Evolutionary conservation across 257 asterid genomes (phyloP), one percentile per base, ranked within the genome.

Genomic region (Euphrasia confusa): DNA sequence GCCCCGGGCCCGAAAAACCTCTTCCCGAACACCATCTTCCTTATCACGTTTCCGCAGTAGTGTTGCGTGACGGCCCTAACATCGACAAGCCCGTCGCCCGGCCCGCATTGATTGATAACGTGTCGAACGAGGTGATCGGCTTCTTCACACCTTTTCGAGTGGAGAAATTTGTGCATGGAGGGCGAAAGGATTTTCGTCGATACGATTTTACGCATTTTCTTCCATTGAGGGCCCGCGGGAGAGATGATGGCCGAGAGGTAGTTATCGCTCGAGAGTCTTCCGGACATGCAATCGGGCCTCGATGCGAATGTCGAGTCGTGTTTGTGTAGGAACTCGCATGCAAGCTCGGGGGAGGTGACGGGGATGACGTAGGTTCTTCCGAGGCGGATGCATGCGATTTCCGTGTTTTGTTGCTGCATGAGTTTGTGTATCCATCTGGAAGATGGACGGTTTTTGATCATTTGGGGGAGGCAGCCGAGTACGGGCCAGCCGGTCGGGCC

Each of bases 301-400:
- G 79, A 69, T 0, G 71, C 58, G 17, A 77, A 77, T 4, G 14
- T 1, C 0, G 4, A 40, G 18, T 74, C 77, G 0, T 77, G 74
- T 37, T 67, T 56, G 27, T 11, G 55, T 17, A 77, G 47, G 61
- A 77, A 77, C 68, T 67, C 77, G 0, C 67, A 21, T 1, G 77
- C 61, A 4, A 77, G 77, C 24, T 77, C 79, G 1, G 77, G 82
- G 3, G 77, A 70, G 4, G 61, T 55, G 13, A 74, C 55, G 8
- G 70, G 9, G 67, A 77, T 77, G 37, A 70, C 64, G 39, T 72
- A 35, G 40, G 40, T 63, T 28, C 11, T 2, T 2, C 78, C 78
- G 2, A 77, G 75, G 28, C 63, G 76, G 10, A 76, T 69, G 3
- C 78, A 72, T 0, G 75, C 71, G 0, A 76, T 72, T 10, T 77